Conservation (phyloP, 768 basidiomycete genomes). For the Termitomyces sp. region DNA sequence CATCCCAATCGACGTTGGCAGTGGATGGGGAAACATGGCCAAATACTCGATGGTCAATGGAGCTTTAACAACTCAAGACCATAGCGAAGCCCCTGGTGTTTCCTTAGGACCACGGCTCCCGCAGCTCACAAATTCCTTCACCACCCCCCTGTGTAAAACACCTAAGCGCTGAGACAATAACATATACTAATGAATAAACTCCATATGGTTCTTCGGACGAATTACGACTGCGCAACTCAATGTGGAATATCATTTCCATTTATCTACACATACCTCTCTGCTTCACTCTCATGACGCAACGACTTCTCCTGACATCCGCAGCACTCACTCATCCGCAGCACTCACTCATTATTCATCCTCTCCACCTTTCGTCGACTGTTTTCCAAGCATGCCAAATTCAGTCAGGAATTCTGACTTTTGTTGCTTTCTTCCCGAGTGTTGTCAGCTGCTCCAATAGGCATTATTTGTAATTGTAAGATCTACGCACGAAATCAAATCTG, state of each 20-base stretch:
- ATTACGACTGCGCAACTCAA: neutral
- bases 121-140: too few species aligned
- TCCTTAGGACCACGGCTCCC: neutral
- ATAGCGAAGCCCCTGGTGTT: slow-evolving; percentile 1
- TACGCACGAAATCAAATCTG: neutral
- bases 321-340: neutral
- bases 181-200: neutral
- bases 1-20: slow-evolving; percentile 64
- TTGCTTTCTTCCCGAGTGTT: neutral
- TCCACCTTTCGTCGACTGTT: neutral
- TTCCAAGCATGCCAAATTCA: neutral
- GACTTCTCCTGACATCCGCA: neutral
- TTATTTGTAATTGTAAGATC: neutral
- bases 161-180: neutral
- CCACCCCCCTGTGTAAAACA: neutral
- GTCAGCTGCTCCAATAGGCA: neutral
- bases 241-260: neutral
- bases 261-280: neutral
- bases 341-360: neutral
- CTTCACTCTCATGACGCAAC: neutral
- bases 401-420: neutral
- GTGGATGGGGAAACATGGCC: slow-evolving; percentile 82
- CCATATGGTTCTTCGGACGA: neutral
- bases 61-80: neutral
- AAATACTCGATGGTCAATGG: slow-evolving; percentile 48